Base-by-base conservation (phyloP, 495 filamentous ascomycete species). In the Acidomyces sp. region DNA sequence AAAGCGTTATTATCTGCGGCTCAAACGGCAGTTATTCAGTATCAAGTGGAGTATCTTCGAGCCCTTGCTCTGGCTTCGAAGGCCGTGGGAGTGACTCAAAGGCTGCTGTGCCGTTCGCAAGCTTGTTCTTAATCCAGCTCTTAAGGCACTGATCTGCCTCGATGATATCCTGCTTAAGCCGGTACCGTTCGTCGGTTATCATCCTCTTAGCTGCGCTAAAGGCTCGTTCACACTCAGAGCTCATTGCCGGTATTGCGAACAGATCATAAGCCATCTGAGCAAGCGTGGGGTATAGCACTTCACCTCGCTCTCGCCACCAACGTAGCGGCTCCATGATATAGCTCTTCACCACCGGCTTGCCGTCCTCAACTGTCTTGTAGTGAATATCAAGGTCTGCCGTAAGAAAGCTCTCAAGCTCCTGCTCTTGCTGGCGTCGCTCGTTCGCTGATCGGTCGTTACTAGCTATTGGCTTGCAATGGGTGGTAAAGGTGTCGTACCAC, bases 151-250 rank as follows among this genome's bases (percentile, higher is more conserved):
- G n/a, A n/a, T n/a, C n/a, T n/a, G n/a, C n/a, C n/a, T n/a, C n/a
- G n/a, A n/a, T n/a, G n/a, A n/a, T n/a, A n/a, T n/a, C n/a, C n/a
- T n/a, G n/a, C n/a, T n/a, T n/a, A n/a, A n/a, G 41, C 4, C 18
- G 4, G 19, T 45, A 16, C 7, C 41, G 32, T 24, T 45, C 41
- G 4, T 18, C 34, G 10, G 41, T 28, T n/a, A 45, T 30, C 16
- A 45, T 7, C 34, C 39, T 45, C 31, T 36, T 36, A 15, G 41
- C 41, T 16, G 29, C 17, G 18, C 34, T 45, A 26, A 38, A 45
- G 3, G 15, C 41, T 10, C 41, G 41, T 25, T 45, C 41, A 9
- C 41, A 45, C 22, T 45, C 41, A 15, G 34, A 35, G 33, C 31
- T 37, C 34, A 45, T 45, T 26, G 30, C 31, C 34, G 40, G 40